A percentile compares a stretch with the other conserved stretches of the same genome.
These are phyloP conservation scores for Balansia obtecta DNA, from an alignment of 2,329 filamentous ascomycete genomes.

Conservation along the genomic window DNA sequence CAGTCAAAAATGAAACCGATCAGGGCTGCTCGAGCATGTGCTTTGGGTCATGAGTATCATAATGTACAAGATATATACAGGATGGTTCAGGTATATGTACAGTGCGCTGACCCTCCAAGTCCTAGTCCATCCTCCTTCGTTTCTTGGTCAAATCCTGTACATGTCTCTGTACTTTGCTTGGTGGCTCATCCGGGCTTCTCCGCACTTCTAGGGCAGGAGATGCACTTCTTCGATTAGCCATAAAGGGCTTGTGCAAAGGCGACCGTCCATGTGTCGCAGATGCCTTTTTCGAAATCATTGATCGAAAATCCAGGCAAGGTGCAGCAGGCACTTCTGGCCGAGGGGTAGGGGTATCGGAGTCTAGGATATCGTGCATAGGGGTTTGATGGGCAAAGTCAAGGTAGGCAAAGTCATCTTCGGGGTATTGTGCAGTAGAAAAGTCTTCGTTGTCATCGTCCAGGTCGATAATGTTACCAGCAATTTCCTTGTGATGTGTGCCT, in stretches of 20 bases:
- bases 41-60: constrained; percentile 15
- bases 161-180: constrained; percentile 36
- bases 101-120: constrained; percentile 17
- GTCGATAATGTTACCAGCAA: constrained; percentile 19
- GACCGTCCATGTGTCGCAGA: constrained; percentile 20
- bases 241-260: constrained; percentile 23
- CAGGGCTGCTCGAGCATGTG: not conserved
- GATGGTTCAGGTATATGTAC: constrained; percentile 25
- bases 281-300: constrained; percentile 18
- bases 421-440: constrained; percentile 26
- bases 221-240: constrained; percentile 16
- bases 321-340: constrained; percentile 22
- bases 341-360: constrained; percentile 32
- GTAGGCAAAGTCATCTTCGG: constrained; percentile 24
- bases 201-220: constrained; percentile 19
- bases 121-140: constrained; percentile 29
- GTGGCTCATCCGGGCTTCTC: constrained; percentile 33
- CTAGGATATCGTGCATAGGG: constrained; percentile 21
- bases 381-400: constrained; percentile 11
- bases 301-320: constrained; percentile 26
- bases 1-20: not conserved
- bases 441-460: constrained; percentile 25
- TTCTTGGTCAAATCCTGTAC: constrained; percentile 26
- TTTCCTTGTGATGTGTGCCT: constrained; percentile 16
- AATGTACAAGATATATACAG: constrained; percentile 25